A percentile compares a stretch with the other conserved stretches of the same genome.
These are phyloP conservation scores for Colletotrichum spaethianum DNA, from an alignment of 2,329 filamentous ascomycete species.

Conservation along the genomic window DNA sequence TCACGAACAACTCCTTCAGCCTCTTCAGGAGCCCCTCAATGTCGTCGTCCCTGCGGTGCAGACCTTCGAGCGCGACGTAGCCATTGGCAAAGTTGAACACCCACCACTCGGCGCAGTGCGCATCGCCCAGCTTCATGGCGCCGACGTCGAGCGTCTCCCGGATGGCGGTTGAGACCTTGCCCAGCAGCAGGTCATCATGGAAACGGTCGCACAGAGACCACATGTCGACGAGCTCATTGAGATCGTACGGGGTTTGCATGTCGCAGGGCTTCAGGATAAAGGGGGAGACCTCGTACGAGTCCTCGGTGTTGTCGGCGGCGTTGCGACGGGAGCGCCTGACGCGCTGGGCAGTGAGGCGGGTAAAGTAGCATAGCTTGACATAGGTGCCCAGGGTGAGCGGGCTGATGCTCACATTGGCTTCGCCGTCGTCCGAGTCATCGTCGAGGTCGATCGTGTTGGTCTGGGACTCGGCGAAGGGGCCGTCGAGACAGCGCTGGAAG, in stretches of 20 bases:
- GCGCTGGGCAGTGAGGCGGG: conserved; percentile 33
- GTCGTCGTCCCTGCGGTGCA: conserved; percentile 27
- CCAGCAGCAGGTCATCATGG: conserved; percentile 32
- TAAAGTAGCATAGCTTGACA: conserved; percentile 39
- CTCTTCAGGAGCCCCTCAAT: conserved; percentile 7
- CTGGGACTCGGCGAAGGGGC: conserved; percentile 27
- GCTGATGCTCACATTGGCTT: conserved; percentile 3
- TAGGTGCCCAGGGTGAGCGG: conserved; percentile 33
- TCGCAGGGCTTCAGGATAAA: conserved; percentile 38
- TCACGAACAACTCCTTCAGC: conserved; percentile 25
- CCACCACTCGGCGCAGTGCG: conserved; percentile 34
- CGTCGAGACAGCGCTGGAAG: conserved; percentile 37
- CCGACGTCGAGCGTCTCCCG: conserved; percentile 35
- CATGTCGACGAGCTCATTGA: conserved; percentile 33
- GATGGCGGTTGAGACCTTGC: conserved; percentile 32
- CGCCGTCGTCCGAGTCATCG: conserved; percentile 11
- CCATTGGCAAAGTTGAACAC: conserved; percentile 30
- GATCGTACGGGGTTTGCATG: conserved; percentile 34
- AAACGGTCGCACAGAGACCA: conserved; percentile 37
- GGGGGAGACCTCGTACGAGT: conserved; percentile 35
- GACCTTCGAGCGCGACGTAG: conserved; percentile 23
- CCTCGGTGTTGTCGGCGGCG: conserved; percentile 25
- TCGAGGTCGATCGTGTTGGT: conserved; percentile 36
- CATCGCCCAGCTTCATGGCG: conserved; percentile 11
- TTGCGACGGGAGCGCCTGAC: conserved; percentile 28